phyloP scores from a whole-genome alignment of 169 alveolate species.

The Pseudocohnilembus persalinus region DNA sequence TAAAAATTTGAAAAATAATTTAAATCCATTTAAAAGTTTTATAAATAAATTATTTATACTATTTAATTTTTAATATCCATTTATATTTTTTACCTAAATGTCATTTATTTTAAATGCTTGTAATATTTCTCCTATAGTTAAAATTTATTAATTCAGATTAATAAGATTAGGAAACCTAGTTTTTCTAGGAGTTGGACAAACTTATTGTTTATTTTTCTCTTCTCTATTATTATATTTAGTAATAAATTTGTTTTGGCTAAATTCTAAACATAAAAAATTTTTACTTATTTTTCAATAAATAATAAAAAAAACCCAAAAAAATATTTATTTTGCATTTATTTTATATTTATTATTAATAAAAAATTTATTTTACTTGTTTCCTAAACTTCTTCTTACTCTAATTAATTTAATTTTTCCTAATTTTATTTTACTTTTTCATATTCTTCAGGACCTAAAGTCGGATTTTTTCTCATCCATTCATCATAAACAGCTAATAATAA shows the following conservation, averaged over 20 bases:
- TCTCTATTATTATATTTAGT: slow-evolving; percentile 38
- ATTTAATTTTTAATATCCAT: too few species aligned
- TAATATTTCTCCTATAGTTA: slow-evolving; percentile 34
- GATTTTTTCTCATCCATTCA: slow-evolving; percentile 1
- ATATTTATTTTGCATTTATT: too few species aligned
- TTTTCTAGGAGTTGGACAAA: slow-evolving; percentile 48
- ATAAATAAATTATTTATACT: too few species aligned
- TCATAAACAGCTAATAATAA: slow-evolving; percentile 34
- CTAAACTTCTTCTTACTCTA: not conserved
- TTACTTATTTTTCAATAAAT: too few species aligned
- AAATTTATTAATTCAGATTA: slow-evolving; percentile 30
- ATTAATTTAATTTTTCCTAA: not conserved
- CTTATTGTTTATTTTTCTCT: slow-evolving; percentile 34
- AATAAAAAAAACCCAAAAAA: too few species aligned
- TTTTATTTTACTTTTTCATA: not conserved
- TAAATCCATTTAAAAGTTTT: too few species aligned
- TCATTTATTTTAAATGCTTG: slow-evolving; percentile 34
- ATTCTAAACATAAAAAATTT: not conserved
- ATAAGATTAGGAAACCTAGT: slow-evolving; percentile 38
- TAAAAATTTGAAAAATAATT: too few species aligned
- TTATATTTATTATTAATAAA: too few species aligned
- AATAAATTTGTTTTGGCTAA: slow-evolving; percentile 23
- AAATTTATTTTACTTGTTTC: too few species aligned
- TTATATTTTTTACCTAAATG: slow-evolving; percentile 13
- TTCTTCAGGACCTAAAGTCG: slow-evolving; percentile 15